Conservation (phyloP, 1,284 basidiomycete genomes). For the Coniferiporia weirii region DNA sequence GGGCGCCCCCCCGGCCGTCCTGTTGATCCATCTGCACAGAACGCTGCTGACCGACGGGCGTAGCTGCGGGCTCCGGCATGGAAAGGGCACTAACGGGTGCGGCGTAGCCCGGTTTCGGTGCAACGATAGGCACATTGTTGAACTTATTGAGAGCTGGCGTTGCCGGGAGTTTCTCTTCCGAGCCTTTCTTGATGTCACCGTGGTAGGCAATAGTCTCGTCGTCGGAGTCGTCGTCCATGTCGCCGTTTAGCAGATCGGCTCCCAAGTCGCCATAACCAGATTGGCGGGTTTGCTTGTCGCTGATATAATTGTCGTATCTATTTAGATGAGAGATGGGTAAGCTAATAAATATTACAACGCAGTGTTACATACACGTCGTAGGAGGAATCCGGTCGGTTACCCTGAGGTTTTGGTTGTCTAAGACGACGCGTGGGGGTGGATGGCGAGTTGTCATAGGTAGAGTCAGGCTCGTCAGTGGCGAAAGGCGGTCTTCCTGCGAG, state of each 20-base stretch:
- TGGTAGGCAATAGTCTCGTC: conserved; percentile 30
- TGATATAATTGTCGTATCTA: conserved; percentile 63
- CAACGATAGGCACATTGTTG: conserved; percentile 46
- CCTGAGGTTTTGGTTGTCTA: conserved; percentile 31
- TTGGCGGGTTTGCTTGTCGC: conserved; percentile 37
- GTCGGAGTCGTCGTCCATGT: conserved; percentile 38
- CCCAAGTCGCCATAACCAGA: conserved; percentile 51
- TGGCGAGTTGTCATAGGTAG: conserved; percentile 42
- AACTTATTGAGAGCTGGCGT: conserved; percentile 9
- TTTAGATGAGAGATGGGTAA: neutral
- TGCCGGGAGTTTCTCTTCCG: conserved; percentile 28
- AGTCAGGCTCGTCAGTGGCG: conserved; percentile 63
- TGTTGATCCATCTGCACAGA: conserved; percentile 19
- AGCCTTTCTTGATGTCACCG: conserved; percentile 13
- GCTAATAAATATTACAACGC: conserved; percentile 1
- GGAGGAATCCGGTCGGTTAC: conserved; percentile 34
- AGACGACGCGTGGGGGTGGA: conserved; percentile 16
- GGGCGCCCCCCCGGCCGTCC: conserved; percentile 22
- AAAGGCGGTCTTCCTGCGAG: conserved; percentile 61
- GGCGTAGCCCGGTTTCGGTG: conserved; percentile 67
- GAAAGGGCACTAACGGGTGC: conserved; percentile 56
- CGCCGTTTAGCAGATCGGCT: conserved; percentile 44
- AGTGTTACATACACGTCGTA: conserved; percentile 56
- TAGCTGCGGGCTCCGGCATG: conserved; percentile 39
- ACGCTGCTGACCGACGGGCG: conserved; percentile 31